Evolutionary conservation across 352 stramenopile species (phyloP).

Genomic region (Globisporangium recalcitrans): DNA sequence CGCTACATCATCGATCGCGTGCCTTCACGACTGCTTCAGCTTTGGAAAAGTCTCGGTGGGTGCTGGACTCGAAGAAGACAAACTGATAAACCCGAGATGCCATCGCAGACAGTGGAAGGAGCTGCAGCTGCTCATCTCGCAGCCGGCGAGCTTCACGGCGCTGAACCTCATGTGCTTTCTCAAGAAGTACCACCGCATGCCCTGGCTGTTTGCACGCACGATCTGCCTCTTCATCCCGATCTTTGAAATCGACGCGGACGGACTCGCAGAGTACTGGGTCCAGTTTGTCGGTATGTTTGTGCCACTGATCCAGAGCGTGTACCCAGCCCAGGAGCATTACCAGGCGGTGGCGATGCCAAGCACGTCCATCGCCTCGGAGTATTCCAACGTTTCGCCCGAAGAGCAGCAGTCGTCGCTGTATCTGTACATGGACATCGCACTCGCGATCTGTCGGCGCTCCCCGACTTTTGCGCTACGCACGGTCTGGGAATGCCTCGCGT

Average conservation of each 20-base stretch:
- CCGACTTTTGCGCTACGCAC: slow-evolving; percentile 28
- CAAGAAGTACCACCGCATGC: slow-evolving; percentile 25
- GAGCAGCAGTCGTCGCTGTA: slow-evolving; percentile 26
- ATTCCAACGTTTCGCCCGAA: slow-evolving; percentile 5
- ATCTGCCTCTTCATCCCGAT: slow-evolving; percentile 31
- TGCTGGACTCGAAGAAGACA: not conserved
- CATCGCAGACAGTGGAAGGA: slow-evolving; percentile 19
- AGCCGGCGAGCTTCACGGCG: slow-evolving; percentile 22
- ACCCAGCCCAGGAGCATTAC: slow-evolving; percentile 30
- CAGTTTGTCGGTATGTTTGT: slow-evolving; percentile 29
- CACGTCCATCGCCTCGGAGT: slow-evolving; percentile 11
- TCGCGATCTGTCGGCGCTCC: slow-evolving; percentile 29
- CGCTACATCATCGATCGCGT: not conserved
- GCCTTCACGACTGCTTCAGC: slow-evolving; percentile 9
- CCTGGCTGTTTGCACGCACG: slow-evolving; percentile 25
- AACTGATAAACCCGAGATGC: slow-evolving; percentile 5
- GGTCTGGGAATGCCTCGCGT: slow-evolving; percentile 30
- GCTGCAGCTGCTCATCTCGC: slow-evolving; percentile 20
- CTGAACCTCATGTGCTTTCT: slow-evolving; percentile 33
- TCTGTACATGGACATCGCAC: slow-evolving; percentile 27
- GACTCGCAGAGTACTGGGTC: slow-evolving; percentile 26
- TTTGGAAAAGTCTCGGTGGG: not conserved
- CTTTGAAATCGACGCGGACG: slow-evolving; percentile 20
- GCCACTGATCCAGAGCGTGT: slow-evolving; percentile 20
- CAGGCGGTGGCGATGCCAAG: slow-evolving; percentile 22